These are phyloP conservation scores for Penicillium bovifimosum DNA, from an alignment of 495 filamentous ascomycete genomes.

Conservation along the genomic window DNA sequence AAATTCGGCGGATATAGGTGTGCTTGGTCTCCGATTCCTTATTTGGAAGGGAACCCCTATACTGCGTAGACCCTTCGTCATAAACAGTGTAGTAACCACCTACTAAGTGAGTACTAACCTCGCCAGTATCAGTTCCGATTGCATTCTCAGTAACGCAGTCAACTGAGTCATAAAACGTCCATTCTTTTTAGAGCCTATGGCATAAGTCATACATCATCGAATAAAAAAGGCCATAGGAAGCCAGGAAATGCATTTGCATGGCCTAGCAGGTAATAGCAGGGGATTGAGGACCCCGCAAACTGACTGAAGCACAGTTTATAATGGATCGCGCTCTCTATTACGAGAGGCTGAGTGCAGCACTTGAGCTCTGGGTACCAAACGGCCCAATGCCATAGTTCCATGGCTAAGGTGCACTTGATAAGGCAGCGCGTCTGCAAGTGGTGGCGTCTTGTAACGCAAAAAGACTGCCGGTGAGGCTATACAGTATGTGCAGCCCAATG, in stretches of 20 bases:
- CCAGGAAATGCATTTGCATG: neutral
- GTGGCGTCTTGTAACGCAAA: too few relatives aligned
- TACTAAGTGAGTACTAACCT: too few relatives aligned
- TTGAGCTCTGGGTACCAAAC: neutral
- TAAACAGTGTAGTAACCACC: too few relatives aligned
- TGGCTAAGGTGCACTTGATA: neutral
- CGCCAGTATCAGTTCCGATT: too few relatives aligned
- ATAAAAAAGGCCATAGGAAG: neutral
- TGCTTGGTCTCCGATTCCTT: neutral
- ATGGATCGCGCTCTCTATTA: neutral
- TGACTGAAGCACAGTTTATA: neutral
- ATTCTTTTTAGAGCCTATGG: neutral
- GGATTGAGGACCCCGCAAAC: neutral
- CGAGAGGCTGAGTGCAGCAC: neutral
- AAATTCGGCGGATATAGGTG: neutral
- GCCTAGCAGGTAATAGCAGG: neutral
- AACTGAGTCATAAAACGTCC: neutral
- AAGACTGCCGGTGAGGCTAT: neutral
- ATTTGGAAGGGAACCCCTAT: neutral
- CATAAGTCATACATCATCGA: neutral
- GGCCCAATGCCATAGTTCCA: neutral
- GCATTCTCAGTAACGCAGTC: too few relatives aligned
- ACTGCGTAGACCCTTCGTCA: neutral
- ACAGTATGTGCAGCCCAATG: neutral
- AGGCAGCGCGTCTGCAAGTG: neutral